These are phyloP conservation scores for Trichoderma gamsii DNA, from an alignment of 495 filamentous ascomycete species.

Conservation along the genomic window DNA sequence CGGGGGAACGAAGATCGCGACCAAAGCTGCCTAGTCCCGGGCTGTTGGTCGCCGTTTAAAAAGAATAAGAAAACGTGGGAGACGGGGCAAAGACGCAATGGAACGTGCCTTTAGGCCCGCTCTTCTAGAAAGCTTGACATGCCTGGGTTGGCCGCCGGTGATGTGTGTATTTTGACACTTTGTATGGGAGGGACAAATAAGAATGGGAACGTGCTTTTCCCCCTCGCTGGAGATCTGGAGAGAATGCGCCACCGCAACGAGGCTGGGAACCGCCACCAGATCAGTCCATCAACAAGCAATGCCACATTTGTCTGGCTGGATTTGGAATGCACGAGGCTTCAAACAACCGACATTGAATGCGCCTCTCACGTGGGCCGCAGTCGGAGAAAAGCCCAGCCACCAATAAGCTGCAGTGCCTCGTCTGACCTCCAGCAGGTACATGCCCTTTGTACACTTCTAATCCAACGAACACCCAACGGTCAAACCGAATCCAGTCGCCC, in stretches of 20 bases:
- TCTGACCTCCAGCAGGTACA: neutral
- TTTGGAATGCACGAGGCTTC: neutral
- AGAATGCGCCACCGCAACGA: neutral
- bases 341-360: neutral
- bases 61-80: slow-evolving; percentile 3
- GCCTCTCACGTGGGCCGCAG: neutral
- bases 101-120: slow-evolving; percentile 7
- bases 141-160: too few relatives aligned
- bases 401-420: neutral
- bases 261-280: too few relatives aligned
- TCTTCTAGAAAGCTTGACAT: neutral
- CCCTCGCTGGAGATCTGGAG: neutral
- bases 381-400: neutral
- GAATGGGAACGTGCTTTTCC: neutral
- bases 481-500: neutral
- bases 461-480: neutral
- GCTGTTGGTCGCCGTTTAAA: neutral
- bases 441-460: neutral
- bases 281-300: too few relatives aligned
- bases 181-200: neutral
- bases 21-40: neutral
- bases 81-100: neutral
- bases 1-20: slow-evolving; percentile 4
- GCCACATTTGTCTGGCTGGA: too few relatives aligned
- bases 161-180: too few relatives aligned